phyloP scores from a whole-genome alignment of 1,139 yeast species.

The Kurtzmaniella quercitrusa region DNA sequence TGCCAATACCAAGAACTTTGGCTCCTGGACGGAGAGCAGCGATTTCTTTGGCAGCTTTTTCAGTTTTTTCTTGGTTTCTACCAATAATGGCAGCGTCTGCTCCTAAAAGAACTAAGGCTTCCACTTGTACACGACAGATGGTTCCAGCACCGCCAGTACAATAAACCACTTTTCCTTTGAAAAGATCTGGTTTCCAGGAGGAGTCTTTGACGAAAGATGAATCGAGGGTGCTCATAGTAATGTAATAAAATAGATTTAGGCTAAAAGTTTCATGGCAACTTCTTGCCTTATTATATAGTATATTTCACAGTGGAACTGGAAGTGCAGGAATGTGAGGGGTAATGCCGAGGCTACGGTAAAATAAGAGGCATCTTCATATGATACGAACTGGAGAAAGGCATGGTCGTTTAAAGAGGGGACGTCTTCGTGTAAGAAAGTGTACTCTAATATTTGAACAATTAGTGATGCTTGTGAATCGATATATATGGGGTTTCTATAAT shows the following conservation, averaged over 20 bases:
- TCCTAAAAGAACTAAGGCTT: conserved; percentile 79
- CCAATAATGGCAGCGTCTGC: conserved; percentile 88
- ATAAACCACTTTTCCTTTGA: conserved; percentile 81
- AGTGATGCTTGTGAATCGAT: too few species aligned
- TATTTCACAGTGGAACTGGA: background rate
- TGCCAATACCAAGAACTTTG: conserved; percentile 67
- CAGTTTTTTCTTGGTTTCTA: conserved; percentile 65
- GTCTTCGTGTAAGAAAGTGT: too few species aligned
- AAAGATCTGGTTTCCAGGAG: conserved; percentile 57
- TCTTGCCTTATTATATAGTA: background rate
- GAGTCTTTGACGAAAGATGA: conserved; percentile 23
- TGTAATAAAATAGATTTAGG: conserved; percentile 2
- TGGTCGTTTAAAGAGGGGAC: too few species aligned
- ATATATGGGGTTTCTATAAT: too few species aligned
- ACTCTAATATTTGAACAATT: too few species aligned
- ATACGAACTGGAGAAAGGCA: background rate
- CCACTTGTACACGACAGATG: conserved; percentile 86
- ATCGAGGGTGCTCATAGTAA: conserved; percentile 18
- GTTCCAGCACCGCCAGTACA: conserved; percentile 98
- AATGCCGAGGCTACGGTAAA: conserved; percentile 4
- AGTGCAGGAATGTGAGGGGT: conserved; percentile 4
- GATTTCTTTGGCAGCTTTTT: conserved; percentile 65
- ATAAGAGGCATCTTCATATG: background rate
- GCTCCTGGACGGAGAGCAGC: conserved; percentile 54
- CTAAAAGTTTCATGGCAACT: background rate